Evolutionary conservation across 1,284 basidiomycete genomes (phyloP), one percentile per base, ranked within the genome.

Genomic region (Rhodotorula sp.): DNA sequence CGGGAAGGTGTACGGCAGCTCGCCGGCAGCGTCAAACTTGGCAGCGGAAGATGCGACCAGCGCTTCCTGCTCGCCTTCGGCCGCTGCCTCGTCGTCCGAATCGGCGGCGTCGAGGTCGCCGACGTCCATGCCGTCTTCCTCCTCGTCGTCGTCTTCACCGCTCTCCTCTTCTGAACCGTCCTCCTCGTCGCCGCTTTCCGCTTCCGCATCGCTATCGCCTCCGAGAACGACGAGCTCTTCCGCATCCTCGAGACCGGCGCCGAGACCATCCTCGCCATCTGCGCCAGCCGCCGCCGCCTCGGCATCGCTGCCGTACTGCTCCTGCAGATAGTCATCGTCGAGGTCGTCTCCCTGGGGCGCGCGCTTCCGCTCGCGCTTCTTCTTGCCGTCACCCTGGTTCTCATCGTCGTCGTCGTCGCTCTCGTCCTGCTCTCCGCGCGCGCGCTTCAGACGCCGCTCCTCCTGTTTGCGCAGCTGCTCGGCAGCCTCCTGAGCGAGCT

Each of bases 391-490:
- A 10, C 88, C 89, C 15, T 26, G 39, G 39, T 43, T 43, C 60
- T 89, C 88, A 23, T 86, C 87, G 26, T 64, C 62, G 20, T 62
- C 54, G 29, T 29, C 29, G 72, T 85, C 87, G 52, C 58, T 66
- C 46, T 68, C 71, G 51, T 77, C 77, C 58, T 87, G 86, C 74
- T 92, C 85, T 10, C 95, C 96, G 58, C 91, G 83, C 95, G 98
- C 98, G 26, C 97, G 87, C 76, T 89, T 86, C 65, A 90, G 81
- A 23, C 97, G 86, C 77, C 86, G 87, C 73, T 87, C 86, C 83
- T 99, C 97, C 0, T 92, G 91, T 79, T 88, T 90, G 82, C 95
- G 90, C 62, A 99, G 83, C 3, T 87, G 85, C 78, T 93, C 90
- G 77, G 92, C 95, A 80, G 92, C 92, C 76, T 97, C 94, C 68